These are phyloP conservation scores for Pyrenochaeta sp. DNA, from an alignment of 2,329 filamentous ascomycete genomes.

Conservation along the genomic window DNA sequence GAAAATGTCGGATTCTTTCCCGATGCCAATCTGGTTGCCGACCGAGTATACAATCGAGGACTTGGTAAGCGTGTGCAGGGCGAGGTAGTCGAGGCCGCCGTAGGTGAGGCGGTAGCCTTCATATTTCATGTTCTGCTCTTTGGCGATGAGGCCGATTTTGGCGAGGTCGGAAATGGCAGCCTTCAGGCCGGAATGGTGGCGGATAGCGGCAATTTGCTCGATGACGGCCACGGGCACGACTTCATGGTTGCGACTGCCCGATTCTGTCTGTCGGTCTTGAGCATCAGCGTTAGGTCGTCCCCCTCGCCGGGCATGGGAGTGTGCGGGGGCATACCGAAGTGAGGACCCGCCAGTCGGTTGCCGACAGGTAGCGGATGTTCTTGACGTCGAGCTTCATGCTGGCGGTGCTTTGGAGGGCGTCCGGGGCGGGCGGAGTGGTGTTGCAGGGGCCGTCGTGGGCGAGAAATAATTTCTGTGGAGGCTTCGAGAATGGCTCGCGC, in stretches of 20 bases:
- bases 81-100: conserved; percentile 96
- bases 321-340: conserved; percentile 71
- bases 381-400: conserved; percentile 94
- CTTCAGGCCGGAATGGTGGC: conserved; percentile 76
- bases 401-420: conserved; percentile 13
- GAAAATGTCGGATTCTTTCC: conserved; percentile 97
- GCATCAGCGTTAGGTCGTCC: conserved; percentile 46
- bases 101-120: conserved; percentile 97
- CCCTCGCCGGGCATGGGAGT: conserved; percentile 26
- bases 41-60: conserved; percentile 86
- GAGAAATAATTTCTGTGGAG: conserved; percentile 34
- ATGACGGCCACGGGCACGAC: conserved; percentile 92
- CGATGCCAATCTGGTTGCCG: conserved; percentile 92
- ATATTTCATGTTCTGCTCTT: conserved; percentile 94
- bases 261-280: conserved; percentile 75
- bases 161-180: conserved; percentile 88
- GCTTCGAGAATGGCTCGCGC: conserved; percentile 29
- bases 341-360: conserved; percentile 95
- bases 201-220: conserved; percentile 79
- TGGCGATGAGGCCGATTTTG: conserved; percentile 89
- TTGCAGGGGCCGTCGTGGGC: conserved; percentile 12
- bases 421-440: conserved; percentile 3
- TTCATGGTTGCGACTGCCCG: conserved; percentile 95
- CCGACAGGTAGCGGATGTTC: conserved; percentile 87
- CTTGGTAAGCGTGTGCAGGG: conserved; percentile 86